phyloP scores from a whole-genome alignment of 148 eudicot species.

The Rhododendron simsii region DNA sequence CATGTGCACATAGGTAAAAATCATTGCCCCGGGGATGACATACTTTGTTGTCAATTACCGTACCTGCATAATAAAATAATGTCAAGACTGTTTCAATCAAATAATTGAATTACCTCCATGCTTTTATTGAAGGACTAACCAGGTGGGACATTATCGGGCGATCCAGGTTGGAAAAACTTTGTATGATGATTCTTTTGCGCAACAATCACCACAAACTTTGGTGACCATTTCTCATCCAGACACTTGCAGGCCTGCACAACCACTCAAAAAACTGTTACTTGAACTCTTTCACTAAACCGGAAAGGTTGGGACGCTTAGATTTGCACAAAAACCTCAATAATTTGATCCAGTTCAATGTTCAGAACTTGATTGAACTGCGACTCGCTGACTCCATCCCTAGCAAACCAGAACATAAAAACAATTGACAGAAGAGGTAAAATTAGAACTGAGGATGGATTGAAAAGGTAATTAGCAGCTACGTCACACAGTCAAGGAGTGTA shows the following conservation, averaged over 20 bases:
- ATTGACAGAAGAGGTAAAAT: neutral
- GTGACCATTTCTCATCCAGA: constrained; percentile 82
- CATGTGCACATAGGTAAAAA: constrained; percentile 88
- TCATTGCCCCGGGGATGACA: constrained; percentile 90
- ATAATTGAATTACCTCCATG: neutral
- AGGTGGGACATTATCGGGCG: constrained; percentile 90
- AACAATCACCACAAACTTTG: constrained; percentile 69
- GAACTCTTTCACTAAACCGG: too few species aligned
- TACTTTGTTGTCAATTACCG: constrained; percentile 77
- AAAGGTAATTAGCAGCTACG: neutral
- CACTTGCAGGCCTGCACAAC: constrained; percentile 63
- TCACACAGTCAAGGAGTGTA: neutral
- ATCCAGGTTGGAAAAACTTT: constrained; percentile 66
- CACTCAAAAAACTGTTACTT: neutral
- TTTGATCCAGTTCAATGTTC: constrained; percentile 75
- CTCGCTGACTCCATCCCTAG: constrained; percentile 91
- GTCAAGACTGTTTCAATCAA: neutral
- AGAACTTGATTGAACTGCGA: constrained; percentile 88
- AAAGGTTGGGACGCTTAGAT: neutral
- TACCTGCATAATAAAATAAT: constrained; percentile 43
- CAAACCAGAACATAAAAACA: neutral
- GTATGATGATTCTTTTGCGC: constrained; percentile 96
- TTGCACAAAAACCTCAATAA: constrained; percentile 54
- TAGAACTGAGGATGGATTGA: neutral
- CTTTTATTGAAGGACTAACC: constrained; percentile 32